Evolutionary conservation across 352 stramenopile genomes (phyloP).

Genomic region (Phytophthora ramorum): DNA sequence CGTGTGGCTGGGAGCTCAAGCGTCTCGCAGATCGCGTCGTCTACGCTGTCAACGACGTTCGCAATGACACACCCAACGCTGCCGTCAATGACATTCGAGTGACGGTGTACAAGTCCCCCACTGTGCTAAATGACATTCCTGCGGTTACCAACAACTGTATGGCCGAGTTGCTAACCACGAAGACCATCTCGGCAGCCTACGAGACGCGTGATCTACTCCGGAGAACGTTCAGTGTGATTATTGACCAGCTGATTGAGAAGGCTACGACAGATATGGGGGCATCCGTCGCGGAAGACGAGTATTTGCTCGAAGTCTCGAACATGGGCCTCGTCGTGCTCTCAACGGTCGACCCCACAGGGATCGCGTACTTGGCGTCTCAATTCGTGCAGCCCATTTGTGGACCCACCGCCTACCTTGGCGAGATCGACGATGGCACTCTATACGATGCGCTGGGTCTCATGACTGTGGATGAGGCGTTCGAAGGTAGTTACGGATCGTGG

Average conservation of each 20-base stretch:
- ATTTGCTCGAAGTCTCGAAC: background rate
- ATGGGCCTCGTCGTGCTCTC: background rate
- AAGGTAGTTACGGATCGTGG: conserved; percentile 4
- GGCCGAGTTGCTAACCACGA: background rate
- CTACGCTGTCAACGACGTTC: background rate
- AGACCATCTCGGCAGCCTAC: background rate
- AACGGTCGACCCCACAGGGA: background rate
- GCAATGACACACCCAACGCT: background rate
- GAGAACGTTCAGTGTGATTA: conserved; percentile 2
- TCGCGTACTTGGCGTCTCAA: conserved; percentile 8
- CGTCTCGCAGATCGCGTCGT: conserved; percentile 2
- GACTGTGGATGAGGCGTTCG: conserved; percentile 6
- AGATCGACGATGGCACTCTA: conserved; percentile 4
- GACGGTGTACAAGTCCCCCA: background rate
- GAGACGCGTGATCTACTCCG: background rate
- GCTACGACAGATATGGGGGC: background rate
- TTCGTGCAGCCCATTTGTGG: conserved; percentile 6
- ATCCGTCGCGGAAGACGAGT: background rate
- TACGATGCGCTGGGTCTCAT: conserved; percentile 1
- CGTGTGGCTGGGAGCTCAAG: conserved; percentile 1
- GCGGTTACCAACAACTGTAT: conserved; percentile 5
- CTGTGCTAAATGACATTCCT: background rate
- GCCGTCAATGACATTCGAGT: conserved; percentile 1
- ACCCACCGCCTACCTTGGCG: conserved; percentile 1
- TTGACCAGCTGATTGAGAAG: background rate